Conservation (phyloP, 129 eudicot species). For the Erigeron canadensis region DNA sequence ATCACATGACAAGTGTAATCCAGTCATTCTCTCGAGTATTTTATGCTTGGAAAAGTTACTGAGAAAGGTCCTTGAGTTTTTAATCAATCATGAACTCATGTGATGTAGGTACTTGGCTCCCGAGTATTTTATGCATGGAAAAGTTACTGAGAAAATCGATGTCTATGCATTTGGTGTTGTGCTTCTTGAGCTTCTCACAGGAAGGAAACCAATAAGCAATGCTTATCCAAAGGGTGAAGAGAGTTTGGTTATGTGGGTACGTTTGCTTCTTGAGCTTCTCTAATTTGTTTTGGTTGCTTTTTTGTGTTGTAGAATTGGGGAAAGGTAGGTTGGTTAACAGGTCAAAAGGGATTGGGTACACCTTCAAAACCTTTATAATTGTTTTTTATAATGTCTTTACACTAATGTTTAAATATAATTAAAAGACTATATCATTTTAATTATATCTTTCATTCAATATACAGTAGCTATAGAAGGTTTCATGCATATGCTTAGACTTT, state of each 20-base stretch:
- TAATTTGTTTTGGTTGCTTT: background rate
- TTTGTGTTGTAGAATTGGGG: background rate
- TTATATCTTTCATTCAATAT: background rate
- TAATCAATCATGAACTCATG: conserved; percentile 8
- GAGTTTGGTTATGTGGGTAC: conserved; percentile 97
- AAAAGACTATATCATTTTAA: background rate
- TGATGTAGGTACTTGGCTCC: conserved; percentile 87
- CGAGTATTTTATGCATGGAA: conserved; percentile 92
- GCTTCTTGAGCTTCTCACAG: conserved; percentile 94
- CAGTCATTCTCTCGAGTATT: no score
- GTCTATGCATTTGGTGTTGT: conserved; percentile 93
- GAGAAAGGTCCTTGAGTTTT: background rate
- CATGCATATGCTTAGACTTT: background rate
- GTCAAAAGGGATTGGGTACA: background rate
- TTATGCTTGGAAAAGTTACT: no score
- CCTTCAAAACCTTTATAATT: background rate
- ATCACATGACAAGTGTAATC: no score
- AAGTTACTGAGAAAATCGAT: conserved; percentile 85
- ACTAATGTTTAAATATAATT: background rate
- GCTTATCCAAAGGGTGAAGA: conserved; percentile 86
- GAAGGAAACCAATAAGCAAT: conserved; percentile 86
- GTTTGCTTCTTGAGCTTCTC: conserved; percentile 22
- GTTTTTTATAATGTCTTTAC: background rate
- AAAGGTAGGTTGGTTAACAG: background rate
- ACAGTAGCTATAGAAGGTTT: background rate